These are phyloP conservation scores for Beauveria medogensis DNA, from an alignment of 2,329 filamentous ascomycete genomes.

Conservation along the genomic window DNA sequence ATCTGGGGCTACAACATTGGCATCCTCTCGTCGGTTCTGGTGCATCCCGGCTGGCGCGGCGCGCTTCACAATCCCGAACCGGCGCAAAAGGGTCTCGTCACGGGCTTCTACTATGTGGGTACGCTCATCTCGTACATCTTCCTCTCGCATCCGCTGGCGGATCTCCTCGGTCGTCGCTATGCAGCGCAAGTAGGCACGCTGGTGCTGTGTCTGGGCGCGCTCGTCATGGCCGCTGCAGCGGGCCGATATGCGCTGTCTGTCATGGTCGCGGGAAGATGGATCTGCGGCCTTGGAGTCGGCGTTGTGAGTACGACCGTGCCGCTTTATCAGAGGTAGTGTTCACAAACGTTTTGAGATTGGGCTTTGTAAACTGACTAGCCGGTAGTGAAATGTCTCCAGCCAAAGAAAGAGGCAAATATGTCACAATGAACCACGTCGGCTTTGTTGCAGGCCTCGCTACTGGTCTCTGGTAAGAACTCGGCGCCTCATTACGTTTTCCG, in stretches of 20 bases:
- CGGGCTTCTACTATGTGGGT: slow-evolving; percentile 49
- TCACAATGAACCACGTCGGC: slow-evolving; percentile 52
- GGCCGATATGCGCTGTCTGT: slow-evolving; percentile 34
- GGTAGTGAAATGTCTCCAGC: slow-evolving; percentile 47
- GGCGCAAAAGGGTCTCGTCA: slow-evolving; percentile 42
- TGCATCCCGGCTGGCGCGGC: slow-evolving; percentile 45
- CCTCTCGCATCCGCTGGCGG: slow-evolving; percentile 42
- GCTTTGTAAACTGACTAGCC: background rate
- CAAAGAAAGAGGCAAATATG: slow-evolving; percentile 43
- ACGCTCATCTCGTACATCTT: slow-evolving; percentile 48
- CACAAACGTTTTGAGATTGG: background rate
- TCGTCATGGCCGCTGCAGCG: slow-evolving; percentile 36
- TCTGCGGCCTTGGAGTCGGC: slow-evolving; percentile 45
- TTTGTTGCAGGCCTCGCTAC: slow-evolving; percentile 45
- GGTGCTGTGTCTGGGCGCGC: slow-evolving; percentile 39
- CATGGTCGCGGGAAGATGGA: slow-evolving; percentile 43
- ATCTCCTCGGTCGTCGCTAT: slow-evolving; percentile 42
- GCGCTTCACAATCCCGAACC: slow-evolving; percentile 37
- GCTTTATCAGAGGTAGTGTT: slow-evolving; percentile 44
- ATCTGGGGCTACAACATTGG: slow-evolving; percentile 54
- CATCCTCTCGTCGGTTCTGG: slow-evolving; percentile 47
- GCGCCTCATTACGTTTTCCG: too few relatives aligned
- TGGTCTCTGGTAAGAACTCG: slow-evolving; percentile 42
- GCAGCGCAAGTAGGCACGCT: slow-evolving; percentile 40
- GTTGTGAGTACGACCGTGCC: slow-evolving; percentile 49